These are phyloP conservation scores for Rhodotorula sp. DNA, from an alignment of 1,284 basidiomycete genomes.

Conservation along the genomic window DNA sequence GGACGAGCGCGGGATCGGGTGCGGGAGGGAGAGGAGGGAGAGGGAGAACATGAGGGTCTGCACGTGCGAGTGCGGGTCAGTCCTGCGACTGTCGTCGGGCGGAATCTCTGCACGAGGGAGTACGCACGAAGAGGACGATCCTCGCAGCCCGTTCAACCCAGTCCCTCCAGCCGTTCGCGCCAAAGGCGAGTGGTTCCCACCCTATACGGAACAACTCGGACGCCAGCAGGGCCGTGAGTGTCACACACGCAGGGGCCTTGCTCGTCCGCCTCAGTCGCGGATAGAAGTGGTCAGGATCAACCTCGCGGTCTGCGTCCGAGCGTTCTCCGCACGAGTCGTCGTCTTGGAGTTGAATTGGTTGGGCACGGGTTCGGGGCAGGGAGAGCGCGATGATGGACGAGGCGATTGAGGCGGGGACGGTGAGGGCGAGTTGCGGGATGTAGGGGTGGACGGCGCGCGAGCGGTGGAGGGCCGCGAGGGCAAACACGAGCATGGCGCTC, in stretches of 20 bases:
- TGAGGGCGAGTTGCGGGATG: background rate
- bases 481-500: conserved; percentile 37
- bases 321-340: background rate
- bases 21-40: conserved; percentile 56
- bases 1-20: conserved; percentile 47
- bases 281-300: conserved; percentile 8
- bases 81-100: background rate
- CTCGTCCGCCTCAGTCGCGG: conserved; percentile 46
- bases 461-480: background rate
- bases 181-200: conserved; percentile 3
- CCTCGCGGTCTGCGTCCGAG: conserved; percentile 9
- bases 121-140: conserved; percentile 11
- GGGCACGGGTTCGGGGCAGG: background rate
- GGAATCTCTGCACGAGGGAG: background rate
- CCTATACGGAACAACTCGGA: conserved; percentile 53
- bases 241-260: conserved; percentile 57
- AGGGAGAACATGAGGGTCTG: conserved; percentile 62
- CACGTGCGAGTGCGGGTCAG: conserved; percentile 44
- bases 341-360: conserved; percentile 1
- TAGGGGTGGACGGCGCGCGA: background rate
- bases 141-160: conserved; percentile 5
- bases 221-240: conserved; percentile 56
- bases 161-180: background rate
- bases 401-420: background rate
- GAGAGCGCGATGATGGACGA: background rate